A percentile compares a stretch with the other conserved stretches of the same genome.
phyloP scores from a whole-genome alignment of 2,329 filamentous ascomycete genomes.

The Epicoccum sorghinum region DNA sequence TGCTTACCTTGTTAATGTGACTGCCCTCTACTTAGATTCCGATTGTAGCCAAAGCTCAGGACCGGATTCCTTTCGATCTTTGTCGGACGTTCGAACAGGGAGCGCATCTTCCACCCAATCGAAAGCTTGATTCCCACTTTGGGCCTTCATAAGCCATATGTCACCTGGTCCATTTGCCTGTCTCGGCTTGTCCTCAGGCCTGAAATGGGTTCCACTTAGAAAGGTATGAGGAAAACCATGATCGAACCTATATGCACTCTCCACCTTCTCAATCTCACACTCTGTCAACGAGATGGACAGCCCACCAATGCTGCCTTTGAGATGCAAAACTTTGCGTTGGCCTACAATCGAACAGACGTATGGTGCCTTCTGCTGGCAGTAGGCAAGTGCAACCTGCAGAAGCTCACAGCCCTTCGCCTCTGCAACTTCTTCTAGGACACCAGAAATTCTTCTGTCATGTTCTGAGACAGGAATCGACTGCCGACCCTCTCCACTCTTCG shows the following conservation, averaged over 20 bases:
- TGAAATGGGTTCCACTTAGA: slow-evolving; percentile 6
- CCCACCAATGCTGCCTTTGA: background rate
- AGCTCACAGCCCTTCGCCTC: slow-evolving; percentile 61
- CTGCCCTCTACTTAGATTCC: background rate
- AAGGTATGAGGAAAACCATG: slow-evolving; percentile 65
- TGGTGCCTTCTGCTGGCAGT: slow-evolving; percentile 73
- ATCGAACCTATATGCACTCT: slow-evolving; percentile 66
- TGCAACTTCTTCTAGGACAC: slow-evolving; percentile 66
- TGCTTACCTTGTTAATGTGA: background rate
- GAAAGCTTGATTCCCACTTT: background rate
- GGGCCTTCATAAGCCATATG: background rate
- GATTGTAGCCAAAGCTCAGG: no score
- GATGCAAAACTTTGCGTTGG: slow-evolving; percentile 59
- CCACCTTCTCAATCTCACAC: slow-evolving; percentile 54
- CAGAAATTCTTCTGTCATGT: slow-evolving; percentile 59
- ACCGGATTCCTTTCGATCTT: background rate
- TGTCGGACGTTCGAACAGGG: background rate
- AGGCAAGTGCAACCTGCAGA: slow-evolving; percentile 66
- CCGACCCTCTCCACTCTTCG: slow-evolving; percentile 20
- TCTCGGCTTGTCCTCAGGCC: background rate
- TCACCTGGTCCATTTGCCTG: background rate
- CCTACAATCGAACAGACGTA: slow-evolving; percentile 78
- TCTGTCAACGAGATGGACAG: background rate
- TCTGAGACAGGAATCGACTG: slow-evolving; percentile 40
- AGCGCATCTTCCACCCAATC: background rate